Percentiles rank a stretch among this genome's conserved stretches.
These are phyloP conservation scores for Lipomyces chichibuensis DNA, from an alignment of 805 yeast species.

Conservation along the genomic window DNA sequence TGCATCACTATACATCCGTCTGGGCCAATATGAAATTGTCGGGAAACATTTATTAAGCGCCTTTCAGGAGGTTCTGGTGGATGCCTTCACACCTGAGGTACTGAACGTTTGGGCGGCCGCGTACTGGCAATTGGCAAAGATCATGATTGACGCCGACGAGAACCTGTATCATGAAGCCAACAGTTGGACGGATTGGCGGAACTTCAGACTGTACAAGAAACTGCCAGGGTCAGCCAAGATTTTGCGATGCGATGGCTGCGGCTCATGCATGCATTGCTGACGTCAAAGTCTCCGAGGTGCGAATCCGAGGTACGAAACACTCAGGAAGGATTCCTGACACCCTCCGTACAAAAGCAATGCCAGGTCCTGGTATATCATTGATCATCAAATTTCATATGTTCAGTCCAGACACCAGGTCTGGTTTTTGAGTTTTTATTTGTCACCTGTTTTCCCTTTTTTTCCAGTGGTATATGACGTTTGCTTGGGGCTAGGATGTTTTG, in stretches of 20 bases:
- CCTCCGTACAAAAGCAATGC: background rate
- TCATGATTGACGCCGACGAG: slow-evolving; percentile 60
- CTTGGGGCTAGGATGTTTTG: background rate
- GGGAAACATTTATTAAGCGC: slow-evolving; percentile 61
- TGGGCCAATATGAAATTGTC: slow-evolving; percentile 69
- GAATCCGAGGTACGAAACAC: too few relatives aligned
- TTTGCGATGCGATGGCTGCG: too few relatives aligned
- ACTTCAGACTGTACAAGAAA: slow-evolving; percentile 52
- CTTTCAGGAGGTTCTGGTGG: slow-evolving; percentile 58
- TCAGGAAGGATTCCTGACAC: background rate
- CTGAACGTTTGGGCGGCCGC: slow-evolving; percentile 68
- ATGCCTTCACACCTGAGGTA: slow-evolving; percentile 55
- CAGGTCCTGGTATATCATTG: background rate
- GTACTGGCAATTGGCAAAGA: slow-evolving; percentile 63
- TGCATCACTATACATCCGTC: slow-evolving; percentile 61
- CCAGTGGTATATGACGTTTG: background rate
- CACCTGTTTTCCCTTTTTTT: background rate
- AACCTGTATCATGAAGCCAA: slow-evolving; percentile 49
- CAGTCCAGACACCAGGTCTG: background rate
- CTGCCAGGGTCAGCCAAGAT: too few relatives aligned
- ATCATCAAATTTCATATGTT: background rate
- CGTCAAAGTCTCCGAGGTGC: too few relatives aligned
- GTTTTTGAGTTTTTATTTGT: background rate
- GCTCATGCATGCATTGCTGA: too few relatives aligned
- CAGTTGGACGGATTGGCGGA: slow-evolving; percentile 63